phyloP scores from a whole-genome alignment of 2,329 filamentous ascomycete genomes.

The Chaetomium sp. region DNA sequence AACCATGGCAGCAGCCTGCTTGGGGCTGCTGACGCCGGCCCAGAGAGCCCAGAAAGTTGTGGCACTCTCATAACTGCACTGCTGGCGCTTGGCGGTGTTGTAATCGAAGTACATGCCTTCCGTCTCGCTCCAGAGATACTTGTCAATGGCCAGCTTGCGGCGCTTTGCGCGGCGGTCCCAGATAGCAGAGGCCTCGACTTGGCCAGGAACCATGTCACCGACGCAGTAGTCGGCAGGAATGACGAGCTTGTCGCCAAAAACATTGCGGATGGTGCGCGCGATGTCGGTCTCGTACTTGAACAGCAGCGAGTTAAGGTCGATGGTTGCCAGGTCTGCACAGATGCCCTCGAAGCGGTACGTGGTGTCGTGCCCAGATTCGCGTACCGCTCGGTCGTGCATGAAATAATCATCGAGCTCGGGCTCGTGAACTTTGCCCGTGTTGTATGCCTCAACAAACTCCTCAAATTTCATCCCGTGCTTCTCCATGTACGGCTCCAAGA shows the following conservation, averaged over 20 bases:
- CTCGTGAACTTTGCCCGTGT: conserved; percentile 66
- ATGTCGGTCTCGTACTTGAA: conserved; percentile 99
- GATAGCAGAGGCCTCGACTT: conserved; percentile 71
- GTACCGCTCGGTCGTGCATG: conserved; percentile 87
- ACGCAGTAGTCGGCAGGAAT: conserved; percentile 78
- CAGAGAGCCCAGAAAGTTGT: conserved; percentile 98
- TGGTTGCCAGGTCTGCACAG: conserved; percentile 82
- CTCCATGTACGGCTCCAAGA: conserved; percentile 73
- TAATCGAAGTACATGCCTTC: conserved; percentile 99
- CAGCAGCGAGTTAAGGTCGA: conserved; percentile 88
- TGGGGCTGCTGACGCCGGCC: conserved; percentile 80
- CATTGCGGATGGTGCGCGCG: conserved; percentile 71
- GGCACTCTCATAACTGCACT: conserved; percentile 78
- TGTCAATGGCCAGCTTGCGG: conserved; percentile 80
- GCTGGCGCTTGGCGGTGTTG: conserved; percentile 73
- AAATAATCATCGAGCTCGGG: conserved; percentile 94
- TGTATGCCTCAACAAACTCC: conserved; percentile 86
- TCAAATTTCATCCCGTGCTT: conserved; percentile 78
- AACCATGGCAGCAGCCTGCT: conserved; percentile 80
- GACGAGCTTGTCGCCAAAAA: conserved; percentile 76
- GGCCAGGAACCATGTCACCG: conserved; percentile 57
- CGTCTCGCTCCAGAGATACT: conserved; percentile 86
- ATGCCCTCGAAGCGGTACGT: conserved; percentile 86
- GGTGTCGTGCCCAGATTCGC: conserved; percentile 95
- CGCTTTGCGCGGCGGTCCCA: conserved; percentile 88